Base-by-base conservation (phyloP, 345 rosid genomes). In the Eucalyptus tenuipes region DNA sequence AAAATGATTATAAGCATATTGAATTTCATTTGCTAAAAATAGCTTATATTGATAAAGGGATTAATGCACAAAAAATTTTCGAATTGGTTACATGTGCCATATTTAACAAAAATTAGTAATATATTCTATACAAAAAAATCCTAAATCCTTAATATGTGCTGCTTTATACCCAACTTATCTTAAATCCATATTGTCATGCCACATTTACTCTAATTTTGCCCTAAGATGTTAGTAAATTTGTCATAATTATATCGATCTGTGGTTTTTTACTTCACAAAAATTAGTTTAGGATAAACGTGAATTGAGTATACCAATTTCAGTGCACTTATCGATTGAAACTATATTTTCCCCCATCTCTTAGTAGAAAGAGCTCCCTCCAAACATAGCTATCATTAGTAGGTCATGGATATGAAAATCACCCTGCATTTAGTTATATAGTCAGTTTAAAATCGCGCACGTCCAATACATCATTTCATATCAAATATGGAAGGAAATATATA, bases 221-320 rank as follows among this genome's bases (percentile, higher is more conserved):
- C 0, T 37, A 3, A 20, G 5, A 71, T 10, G 22, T 0, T 10
- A 13, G 3, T 18, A 10, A 5, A 71, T 37, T 20, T 37, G 4
- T 75, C 45, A 10, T 10, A 75, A 10, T 10, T 5, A 6, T 16
- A 33, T 9, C 3, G 2, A 2, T 68, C 17, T 1, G 12, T 3
- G 0, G 1, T 31, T 37, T 71, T 37, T 37, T 9, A 13, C 13
- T 3, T 18, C 25, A 5, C 13, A 6, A 5, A 71, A 71, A 10
- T 33, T 37, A 18, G 1, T 10, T 18, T 7, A 5, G 2, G 1
- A 9, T 18, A 5, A 17, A 68, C n/a, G n/a, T n/a, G n/a, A n/a
- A n/a, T n/a, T n/a, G n/a, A 20, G 4, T 10, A 5, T 37, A 71
- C 2, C 0, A 2, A 10, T 11, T 37, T 5, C 8, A 2, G 0